Base-by-base conservation (phyloP, 2,329 filamentous ascomycete genomes). In the Talaromyces sp. region DNA sequence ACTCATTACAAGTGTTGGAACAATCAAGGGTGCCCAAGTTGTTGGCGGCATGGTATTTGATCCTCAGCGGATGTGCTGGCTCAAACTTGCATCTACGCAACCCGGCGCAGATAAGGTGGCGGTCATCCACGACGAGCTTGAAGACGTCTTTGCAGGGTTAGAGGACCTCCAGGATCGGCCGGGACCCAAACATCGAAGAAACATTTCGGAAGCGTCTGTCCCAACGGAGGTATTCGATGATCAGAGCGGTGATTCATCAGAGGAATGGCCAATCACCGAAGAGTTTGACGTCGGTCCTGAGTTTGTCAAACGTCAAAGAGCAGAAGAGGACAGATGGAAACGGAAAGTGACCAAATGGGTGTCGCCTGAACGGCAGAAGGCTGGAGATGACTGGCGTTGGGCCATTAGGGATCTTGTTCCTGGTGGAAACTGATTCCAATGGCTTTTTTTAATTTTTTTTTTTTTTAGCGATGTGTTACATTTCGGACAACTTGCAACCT, bases 31-130 rank as follows among this genome's bases (percentile, higher is more conserved):
- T 68, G 90, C 97, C 15, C 93, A 97, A 78, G 91, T 97, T 40
- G 93, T 97, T 65, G 91, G 93, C n/a, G 92, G 93, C 70, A 99
- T 99, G 95, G 91, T 98, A 10, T 99, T 98, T 76, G 95, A 99
- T 74, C 95, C 95, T 3, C 89, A 92, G 68, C 92, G 92, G 71
- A 98, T 99, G 94, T 96, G 93, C 76, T 99, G 95, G 95, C 85
- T 98, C 65, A 97, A 97, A 77, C 83, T 95, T 67, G 82, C 68
- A 82, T 84, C 56, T 77, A 81, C 19, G 75, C 83, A 74, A 36
- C 70, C 73, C 10, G 72, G 72, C 11, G 68, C 68, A 36, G 69
- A 74, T 40, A 74, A 72, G 3, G 75, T 78, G 8, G 79, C 83
- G 3, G 78, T 81, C 66, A 86, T 91, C 65, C 90, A 96, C 59